These are phyloP conservation scores for Pyrenophora teres DNA, from an alignment of 2,329 filamentous ascomycete genomes.

Conservation along the genomic window DNA sequence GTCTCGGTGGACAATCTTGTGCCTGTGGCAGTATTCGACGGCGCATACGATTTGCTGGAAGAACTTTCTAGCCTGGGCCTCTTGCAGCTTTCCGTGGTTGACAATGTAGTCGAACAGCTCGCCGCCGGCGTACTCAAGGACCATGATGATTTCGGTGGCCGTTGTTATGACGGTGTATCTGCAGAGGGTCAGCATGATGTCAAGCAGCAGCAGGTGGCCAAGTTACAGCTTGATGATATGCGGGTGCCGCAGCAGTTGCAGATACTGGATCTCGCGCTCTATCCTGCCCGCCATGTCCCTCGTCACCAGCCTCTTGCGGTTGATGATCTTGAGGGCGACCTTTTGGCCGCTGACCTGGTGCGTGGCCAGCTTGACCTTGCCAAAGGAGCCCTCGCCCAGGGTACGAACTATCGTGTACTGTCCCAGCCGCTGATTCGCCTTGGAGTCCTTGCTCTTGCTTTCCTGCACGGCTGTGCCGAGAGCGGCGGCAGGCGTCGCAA, in stretches of 20 bases:
- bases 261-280: slow-evolving; percentile 96
- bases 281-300: slow-evolving; percentile 97
- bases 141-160: slow-evolving; percentile 95
- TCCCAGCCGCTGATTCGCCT: slow-evolving; percentile 81
- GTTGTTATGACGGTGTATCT: slow-evolving; percentile 98
- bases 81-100: slow-evolving; percentile 86
- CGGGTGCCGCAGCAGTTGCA: slow-evolving; percentile 91
- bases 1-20: slow-evolving; percentile 98
- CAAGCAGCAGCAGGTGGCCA: too few species aligned
- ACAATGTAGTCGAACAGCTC: slow-evolving; percentile 99
- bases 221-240: slow-evolving; percentile 97
- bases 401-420: slow-evolving; percentile 91
- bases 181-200: slow-evolving; percentile 11
- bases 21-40: slow-evolving; percentile 97
- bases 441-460: slow-evolving; percentile 57
- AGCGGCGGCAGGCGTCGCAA: slow-evolving; percentile 32
- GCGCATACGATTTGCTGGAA: slow-evolving; percentile 99
- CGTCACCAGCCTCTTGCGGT: slow-evolving; percentile 92
- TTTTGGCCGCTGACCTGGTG: slow-evolving; percentile 92
- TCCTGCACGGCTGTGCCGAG: slow-evolving; percentile 31
- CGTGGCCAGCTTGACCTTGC: slow-evolving; percentile 96
- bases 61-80: slow-evolving; percentile 92
- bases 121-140: slow-evolving; percentile 93
- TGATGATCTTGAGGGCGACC: slow-evolving; percentile 97
- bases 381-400: slow-evolving; percentile 94